Evolutionary conservation across 2,329 filamentous ascomycete genomes (phyloP).

Genomic region (Chalara sp.): DNA sequence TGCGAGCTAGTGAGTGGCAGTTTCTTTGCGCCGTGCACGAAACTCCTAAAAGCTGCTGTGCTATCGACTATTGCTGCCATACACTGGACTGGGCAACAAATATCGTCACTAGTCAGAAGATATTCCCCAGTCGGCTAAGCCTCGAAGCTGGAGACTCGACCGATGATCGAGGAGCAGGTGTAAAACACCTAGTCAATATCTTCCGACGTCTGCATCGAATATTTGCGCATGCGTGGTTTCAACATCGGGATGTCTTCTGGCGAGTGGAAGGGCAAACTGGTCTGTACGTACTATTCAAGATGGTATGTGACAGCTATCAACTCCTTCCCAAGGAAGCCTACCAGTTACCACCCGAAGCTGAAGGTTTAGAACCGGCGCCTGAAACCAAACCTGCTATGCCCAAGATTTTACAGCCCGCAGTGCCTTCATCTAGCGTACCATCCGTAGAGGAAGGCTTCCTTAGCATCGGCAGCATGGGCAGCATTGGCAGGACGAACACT

Average conservation of each 20-base stretch:
- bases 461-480: conserved; percentile 44
- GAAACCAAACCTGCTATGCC: conserved; percentile 33
- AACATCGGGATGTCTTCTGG: conserved; percentile 94
- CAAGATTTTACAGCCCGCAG: conserved; percentile 29
- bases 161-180: conserved; percentile 55
- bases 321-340: conserved; percentile 91
- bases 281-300: conserved; percentile 94
- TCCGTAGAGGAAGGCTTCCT: conserved; percentile 44
- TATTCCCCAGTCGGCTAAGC: conserved; percentile 73
- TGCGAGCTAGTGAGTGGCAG: conserved; percentile 98
- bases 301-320: conserved; percentile 86
- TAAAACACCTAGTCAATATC: conserved; percentile 87
- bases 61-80: conserved; percentile 98
- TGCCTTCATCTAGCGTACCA: conserved; percentile 21
- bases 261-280: conserved; percentile 85
- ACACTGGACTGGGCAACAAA: conserved; percentile 97
- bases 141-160: conserved; percentile 34
- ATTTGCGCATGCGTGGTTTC: conserved; percentile 98
- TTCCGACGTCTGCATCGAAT: conserved; percentile 92
- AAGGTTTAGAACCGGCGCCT: conserved; percentile 61
- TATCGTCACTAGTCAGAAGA: conserved; percentile 87
- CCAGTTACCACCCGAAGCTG: conserved; percentile 87
- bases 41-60: conserved; percentile 92
- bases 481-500: conserved; percentile 61
- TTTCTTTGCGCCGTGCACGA: conserved; percentile 98